Evolutionary conservation across 208 protist species (phyloP).

Genomic region (Perkinsela sp.): DNA sequence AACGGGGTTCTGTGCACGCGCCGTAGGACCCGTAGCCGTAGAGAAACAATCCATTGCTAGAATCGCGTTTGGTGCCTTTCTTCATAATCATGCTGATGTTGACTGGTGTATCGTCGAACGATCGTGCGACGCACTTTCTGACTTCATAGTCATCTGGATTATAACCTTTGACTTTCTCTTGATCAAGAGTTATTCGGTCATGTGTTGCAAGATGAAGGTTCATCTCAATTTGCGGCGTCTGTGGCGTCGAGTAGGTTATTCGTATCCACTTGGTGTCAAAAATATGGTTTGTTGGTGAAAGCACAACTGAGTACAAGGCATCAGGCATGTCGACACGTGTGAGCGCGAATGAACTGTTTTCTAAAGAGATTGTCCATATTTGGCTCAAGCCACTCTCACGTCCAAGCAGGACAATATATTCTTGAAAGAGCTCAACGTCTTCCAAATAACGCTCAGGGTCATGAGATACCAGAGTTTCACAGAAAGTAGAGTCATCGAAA

Average conservation of each 20-base stretch:
- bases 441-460: conserved; percentile 17
- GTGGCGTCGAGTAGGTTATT: conserved; percentile 38
- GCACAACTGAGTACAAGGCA: conserved; percentile 21
- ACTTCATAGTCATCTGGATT: conserved; percentile 21
- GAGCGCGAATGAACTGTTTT: conserved; percentile 5
- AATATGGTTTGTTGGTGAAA: conserved; percentile 16
- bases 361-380: conserved; percentile 27
- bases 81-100: conserved; percentile 42
- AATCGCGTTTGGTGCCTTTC: conserved; percentile 21
- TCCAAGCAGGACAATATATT: conserved; percentile 25
- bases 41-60: conserved; percentile 37
- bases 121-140: conserved; percentile 25
- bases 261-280: conserved; percentile 30
- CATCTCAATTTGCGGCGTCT: conserved; percentile 34
- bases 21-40: conserved; percentile 70
- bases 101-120: conserved; percentile 29
- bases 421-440: conserved; percentile 11
- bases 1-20: conserved; percentile 43
- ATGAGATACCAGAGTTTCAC: conserved; percentile 13
- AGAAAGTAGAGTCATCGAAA: not conserved
- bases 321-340: conserved; percentile 27
- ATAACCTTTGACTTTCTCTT: conserved; percentile 34
- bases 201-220: conserved; percentile 14
- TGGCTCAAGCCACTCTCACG: conserved; percentile 31
- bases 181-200: conserved; percentile 18